Base-by-base conservation (phyloP, 2,329 filamentous ascomycete species). In the Botrytis aclada region DNA sequence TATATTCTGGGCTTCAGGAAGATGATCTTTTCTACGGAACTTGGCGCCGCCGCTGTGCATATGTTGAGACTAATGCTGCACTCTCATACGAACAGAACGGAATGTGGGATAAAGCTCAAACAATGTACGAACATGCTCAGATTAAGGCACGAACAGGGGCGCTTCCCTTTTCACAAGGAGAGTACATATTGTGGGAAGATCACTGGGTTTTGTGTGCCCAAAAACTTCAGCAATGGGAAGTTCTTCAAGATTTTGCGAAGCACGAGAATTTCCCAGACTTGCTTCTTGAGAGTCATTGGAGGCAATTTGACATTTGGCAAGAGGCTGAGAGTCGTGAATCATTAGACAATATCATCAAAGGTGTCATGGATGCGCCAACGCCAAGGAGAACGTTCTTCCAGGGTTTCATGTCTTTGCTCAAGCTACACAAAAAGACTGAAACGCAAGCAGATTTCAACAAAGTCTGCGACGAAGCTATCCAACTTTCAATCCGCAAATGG, bases 111-210 rank as follows among this genome's bases (percentile, higher is more conserved):
- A 98, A 98, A 83, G 95, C 97, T 1, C 97, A 99, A 83, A 93
- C 93, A 80, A 92, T 98, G 84, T 99, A 98, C 82, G 96, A 99
- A 82, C 92, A 92, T 72, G 96, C 97, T 0, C 97, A 99, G 82
- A 94, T 99, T 81, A 99, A 98, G 82, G 96, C 97, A 62, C 90
- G 97, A 64, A 98, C 95, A 0, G 96, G 95, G 69, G 93, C 95
- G n/a, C 90, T 98, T 74, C 95, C 96, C 0, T 98, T 98, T 82
- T 97, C 95, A 1, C 93, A 97, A 78, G 94, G 92, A 45, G 96
- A 99, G 82, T 99, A 99, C 83, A 98, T 97, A 89, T 88, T 99
- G 1, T 99, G 96, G 96, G 96, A 99, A 83, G 96, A 99, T 80
- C 97, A 99, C 79, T 99, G 96, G 96, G 91, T 99, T 60, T 88